These are phyloP conservation scores for Petunia axillaris DNA, from an alignment of 257 asterid species.

Conservation along the genomic window DNA sequence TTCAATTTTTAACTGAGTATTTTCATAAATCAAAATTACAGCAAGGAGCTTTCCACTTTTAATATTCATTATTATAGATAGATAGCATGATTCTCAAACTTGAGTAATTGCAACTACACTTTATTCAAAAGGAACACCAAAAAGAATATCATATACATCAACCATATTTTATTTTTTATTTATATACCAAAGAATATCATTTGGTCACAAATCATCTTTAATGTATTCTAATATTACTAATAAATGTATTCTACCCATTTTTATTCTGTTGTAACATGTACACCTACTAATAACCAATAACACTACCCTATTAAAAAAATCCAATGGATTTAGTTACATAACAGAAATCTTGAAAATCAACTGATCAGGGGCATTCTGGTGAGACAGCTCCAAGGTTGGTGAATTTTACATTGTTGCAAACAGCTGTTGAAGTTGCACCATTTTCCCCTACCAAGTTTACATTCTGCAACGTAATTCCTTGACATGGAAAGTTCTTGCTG, in stretches of 20 bases:
- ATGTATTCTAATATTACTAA: conserved; percentile 1
- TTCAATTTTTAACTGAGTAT: too few relatives aligned
- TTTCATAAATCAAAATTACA: too few relatives aligned
- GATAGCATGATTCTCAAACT: neutral
- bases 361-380: neutral
- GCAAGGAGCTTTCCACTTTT: too few relatives aligned
- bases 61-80: too few relatives aligned
- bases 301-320: neutral
- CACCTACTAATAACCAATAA: neutral
- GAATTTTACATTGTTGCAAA: neutral
- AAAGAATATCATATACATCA: neutral
- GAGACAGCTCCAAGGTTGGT: neutral
- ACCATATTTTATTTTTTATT: neutral
- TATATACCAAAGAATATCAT: conserved; percentile 14
- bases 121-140: neutral
- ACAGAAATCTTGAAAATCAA: neutral
- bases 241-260: neutral
- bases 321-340: neutral
- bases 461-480: conserved; percentile 49
- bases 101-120: neutral
- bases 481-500: conserved; percentile 61
- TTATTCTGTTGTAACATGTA: neutral
- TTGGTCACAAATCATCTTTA: neutral
- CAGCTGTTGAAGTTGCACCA: neutral
- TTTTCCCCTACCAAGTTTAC: conserved; percentile 35